Evolutionary conservation across 2,329 filamentous ascomycete species (phyloP).

Genomic region (Alternaria arbusti): DNA sequence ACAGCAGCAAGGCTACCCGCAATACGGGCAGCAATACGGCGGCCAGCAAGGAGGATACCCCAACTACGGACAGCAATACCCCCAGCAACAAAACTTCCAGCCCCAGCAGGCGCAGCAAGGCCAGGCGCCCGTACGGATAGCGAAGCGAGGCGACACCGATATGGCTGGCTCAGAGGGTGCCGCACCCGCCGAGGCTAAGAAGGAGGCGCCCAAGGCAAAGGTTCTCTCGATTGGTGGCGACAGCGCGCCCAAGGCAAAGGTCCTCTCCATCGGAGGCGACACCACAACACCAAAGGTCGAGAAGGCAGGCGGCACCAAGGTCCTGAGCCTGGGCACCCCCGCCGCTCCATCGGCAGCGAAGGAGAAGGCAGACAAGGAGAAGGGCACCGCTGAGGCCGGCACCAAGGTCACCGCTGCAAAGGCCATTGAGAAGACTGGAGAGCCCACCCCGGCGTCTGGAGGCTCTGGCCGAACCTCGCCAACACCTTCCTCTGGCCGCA

Average conservation of each 20-base stretch:
- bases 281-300: slow-evolving; percentile 61
- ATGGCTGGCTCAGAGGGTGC: slow-evolving; percentile 57
- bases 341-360: slow-evolving; percentile 60
- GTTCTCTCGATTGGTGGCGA: slow-evolving; percentile 69
- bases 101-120: slow-evolving; percentile 53
- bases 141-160: slow-evolving; percentile 63
- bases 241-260: slow-evolving; percentile 62
- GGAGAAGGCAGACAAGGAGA: slow-evolving; percentile 53
- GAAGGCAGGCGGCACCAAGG: slow-evolving; percentile 64
- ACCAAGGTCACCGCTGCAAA: slow-evolving; percentile 86
- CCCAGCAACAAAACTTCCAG: slow-evolving; percentile 43
- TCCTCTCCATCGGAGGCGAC: slow-evolving; percentile 65
- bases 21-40: slow-evolving; percentile 54
- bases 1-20: slow-evolving; percentile 54
- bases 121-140: slow-evolving; percentile 65
- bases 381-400: slow-evolving; percentile 67
- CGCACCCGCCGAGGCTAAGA: slow-evolving; percentile 47
- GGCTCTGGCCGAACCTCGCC: slow-evolving; percentile 76
- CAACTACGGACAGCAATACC: slow-evolving; percentile 17
- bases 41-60: slow-evolving; percentile 42
- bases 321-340: slow-evolving; percentile 73
- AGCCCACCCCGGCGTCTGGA: slow-evolving; percentile 60
- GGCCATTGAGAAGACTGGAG: slow-evolving; percentile 89
- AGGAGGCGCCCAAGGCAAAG: slow-evolving; percentile 62
- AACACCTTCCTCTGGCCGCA: slow-evolving; percentile 80